Conservation (phyloP, 352 stramenopile species). For the Phytophthora agathidicida region DNA sequence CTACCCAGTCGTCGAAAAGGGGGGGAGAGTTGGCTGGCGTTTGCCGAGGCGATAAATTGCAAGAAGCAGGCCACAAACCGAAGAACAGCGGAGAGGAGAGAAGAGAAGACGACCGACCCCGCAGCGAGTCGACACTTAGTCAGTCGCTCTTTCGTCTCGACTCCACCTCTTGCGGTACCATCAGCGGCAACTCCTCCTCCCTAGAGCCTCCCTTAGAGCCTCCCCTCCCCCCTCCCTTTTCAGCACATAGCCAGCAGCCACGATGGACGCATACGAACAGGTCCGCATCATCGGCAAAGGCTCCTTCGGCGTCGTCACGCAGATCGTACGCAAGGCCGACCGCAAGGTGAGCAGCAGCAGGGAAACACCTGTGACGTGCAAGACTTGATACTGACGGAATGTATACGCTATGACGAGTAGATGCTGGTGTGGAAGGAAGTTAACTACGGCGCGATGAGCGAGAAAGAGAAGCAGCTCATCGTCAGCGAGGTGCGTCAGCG, state of each 20-base stretch:
- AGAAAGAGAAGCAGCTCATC: constrained; percentile 95
- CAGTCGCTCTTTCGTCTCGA: constrained; percentile 17
- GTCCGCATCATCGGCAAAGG: constrained; percentile 91
- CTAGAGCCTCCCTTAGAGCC: background rate
- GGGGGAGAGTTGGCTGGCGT: constrained; percentile 25
- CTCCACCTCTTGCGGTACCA: constrained; percentile 22
- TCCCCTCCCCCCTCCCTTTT: background rate
- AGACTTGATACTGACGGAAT: constrained; percentile 4
- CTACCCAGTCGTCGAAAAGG: constrained; percentile 3
- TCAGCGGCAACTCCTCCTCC: background rate
- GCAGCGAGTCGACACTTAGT: constrained; percentile 1
- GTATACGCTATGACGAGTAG: constrained; percentile 36
- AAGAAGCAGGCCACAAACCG: constrained; percentile 36
- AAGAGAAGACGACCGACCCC: no score
- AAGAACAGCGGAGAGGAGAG: constrained; percentile 45
- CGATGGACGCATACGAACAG: constrained; percentile 90
- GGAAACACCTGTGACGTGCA: no score
- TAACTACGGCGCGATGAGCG: constrained; percentile 92
- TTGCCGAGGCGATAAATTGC: constrained; percentile 12
- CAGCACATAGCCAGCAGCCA: constrained; percentile 2
- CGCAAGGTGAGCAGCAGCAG: constrained; percentile 62
- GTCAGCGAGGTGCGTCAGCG: constrained; percentile 82
- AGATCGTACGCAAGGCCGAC: constrained; percentile 90
- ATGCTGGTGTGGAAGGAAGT: constrained; percentile 94
- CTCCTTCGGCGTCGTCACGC: constrained; percentile 91